Evolutionary conservation across 1,284 basidiomycete genomes (phyloP).

Genomic region (Cystobasidiaceae sp.): DNA sequence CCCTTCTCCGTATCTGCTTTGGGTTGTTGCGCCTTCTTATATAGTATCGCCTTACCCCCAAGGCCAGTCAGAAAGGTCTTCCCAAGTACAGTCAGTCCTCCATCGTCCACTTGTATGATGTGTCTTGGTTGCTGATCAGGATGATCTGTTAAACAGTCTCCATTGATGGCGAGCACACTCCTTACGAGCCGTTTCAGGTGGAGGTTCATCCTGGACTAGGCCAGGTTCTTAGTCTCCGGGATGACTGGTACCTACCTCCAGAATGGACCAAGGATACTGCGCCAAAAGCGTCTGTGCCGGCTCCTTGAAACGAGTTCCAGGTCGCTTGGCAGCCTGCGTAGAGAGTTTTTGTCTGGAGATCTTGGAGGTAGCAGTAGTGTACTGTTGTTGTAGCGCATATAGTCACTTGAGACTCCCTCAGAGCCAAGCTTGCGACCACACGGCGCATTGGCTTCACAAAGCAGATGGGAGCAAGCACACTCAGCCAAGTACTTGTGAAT

Average conservation of each 20-base stretch:
- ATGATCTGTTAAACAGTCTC: conserved; percentile 39
- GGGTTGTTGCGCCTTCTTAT: neutral
- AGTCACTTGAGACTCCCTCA: too few species aligned
- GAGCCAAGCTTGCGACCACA: too few species aligned
- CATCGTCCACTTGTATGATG: neutral
- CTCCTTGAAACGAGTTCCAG: too few species aligned
- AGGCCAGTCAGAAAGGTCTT: conserved; percentile 48
- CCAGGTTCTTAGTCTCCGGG: conserved; percentile 17
- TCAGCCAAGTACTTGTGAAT: too few species aligned
- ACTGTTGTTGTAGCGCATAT: too few species aligned
- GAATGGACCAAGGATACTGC: conserved; percentile 12
- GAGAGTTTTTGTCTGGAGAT: too few species aligned
- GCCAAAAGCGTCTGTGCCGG: too few species aligned
- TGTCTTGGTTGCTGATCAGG: neutral
- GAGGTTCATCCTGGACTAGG: conserved; percentile 68
- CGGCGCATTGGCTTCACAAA: too few species aligned
- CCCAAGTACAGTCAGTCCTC: conserved; percentile 44
- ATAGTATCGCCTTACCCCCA: conserved; percentile 55
- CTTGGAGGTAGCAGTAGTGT: too few species aligned
- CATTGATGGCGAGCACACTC: conserved; percentile 78
- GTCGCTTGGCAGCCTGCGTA: too few species aligned
- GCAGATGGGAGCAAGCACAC: too few species aligned
- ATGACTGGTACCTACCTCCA: conserved; percentile 23
- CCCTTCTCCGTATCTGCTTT: too few species aligned
- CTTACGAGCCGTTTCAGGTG: conserved; percentile 74